phyloP scores from a whole-genome alignment of 1,284 basidiomycete species.

The Cryptococcus neoformans region DNA sequence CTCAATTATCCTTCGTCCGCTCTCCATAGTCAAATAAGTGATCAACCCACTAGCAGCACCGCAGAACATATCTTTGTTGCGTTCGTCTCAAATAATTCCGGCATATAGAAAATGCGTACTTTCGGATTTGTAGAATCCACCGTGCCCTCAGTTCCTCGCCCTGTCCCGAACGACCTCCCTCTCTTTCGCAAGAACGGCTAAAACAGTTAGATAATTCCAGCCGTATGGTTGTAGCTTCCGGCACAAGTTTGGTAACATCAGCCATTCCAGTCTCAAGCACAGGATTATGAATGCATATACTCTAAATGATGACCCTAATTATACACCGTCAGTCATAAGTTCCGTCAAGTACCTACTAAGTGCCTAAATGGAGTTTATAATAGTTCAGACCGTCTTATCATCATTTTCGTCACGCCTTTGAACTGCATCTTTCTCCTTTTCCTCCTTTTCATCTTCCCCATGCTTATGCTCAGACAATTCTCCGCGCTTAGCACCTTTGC shows the following conservation, averaged over 20 bases:
- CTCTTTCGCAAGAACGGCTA: background rate
- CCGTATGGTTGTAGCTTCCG: background rate
- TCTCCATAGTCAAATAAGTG: no score
- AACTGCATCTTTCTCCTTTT: background rate
- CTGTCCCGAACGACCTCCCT: slow-evolving; percentile 7
- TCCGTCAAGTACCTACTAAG: no score
- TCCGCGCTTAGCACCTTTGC: slow-evolving; percentile 14
- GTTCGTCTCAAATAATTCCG: background rate
- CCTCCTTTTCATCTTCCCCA: background rate
- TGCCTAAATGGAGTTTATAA: background rate
- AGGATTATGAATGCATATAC: background rate
- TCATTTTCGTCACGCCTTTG: background rate
- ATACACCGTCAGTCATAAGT: no score
- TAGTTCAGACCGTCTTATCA: background rate
- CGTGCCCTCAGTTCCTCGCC: slow-evolving; percentile 16
- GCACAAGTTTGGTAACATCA: background rate
- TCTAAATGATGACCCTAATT: background rate
- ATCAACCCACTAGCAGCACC: no score
- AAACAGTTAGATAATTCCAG: background rate
- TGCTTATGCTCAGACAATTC: slow-evolving; percentile 1
- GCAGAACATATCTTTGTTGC: no score
- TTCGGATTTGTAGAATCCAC: slow-evolving; percentile 12
- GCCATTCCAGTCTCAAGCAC: no score
- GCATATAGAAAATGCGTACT: slow-evolving; percentile 21
- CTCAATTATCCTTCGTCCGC: no score